A percentile compares a stretch with the other conserved stretches of the same genome.
phyloP scores from a whole-genome alignment of 148 eudicot genomes.

The Bassia scoparia region DNA sequence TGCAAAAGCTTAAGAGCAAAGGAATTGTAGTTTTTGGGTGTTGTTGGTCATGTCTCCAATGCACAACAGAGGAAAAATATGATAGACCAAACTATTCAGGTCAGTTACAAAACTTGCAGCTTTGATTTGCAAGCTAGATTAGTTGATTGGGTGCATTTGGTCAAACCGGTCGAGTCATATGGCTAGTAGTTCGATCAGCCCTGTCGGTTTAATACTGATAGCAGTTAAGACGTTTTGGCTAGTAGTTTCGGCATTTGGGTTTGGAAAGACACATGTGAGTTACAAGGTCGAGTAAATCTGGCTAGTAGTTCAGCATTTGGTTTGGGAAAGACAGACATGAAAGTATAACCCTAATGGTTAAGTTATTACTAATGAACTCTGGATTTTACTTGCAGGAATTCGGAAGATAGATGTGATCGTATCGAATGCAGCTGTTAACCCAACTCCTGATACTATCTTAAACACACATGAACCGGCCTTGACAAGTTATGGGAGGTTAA shows the following conservation, averaged over 20 bases:
- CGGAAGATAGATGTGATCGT: slow-evolving; percentile 83
- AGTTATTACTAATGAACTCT: too few species aligned
- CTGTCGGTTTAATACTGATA: too few species aligned
- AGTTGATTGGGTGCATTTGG: not conserved
- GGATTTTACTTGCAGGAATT: slow-evolving; percentile 56
- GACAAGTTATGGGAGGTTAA: slow-evolving; percentile 96
- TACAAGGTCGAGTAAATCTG: too few species aligned
- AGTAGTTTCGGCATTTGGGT: too few species aligned
- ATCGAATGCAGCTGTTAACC: slow-evolving; percentile 94
- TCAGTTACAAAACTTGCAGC: slow-evolving; percentile 1
- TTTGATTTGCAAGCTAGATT: not conserved
- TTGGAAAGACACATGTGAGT: too few species aligned
- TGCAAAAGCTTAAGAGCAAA: slow-evolving; percentile 53
- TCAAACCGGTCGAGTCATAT: too few species aligned
- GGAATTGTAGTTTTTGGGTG: slow-evolving; percentile 77
- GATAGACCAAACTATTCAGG: slow-evolving; percentile 62
- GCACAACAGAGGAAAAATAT: slow-evolving; percentile 76
- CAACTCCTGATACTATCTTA: slow-evolving; percentile 53
- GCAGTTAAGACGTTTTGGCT: too few species aligned
- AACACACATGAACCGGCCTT: slow-evolving; percentile 71
- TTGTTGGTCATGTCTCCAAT: slow-evolving; percentile 88
- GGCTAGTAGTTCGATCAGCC: too few species aligned
- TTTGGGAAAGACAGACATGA: too few species aligned
- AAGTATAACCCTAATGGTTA: too few species aligned
- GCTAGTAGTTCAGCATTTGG: too few species aligned